phyloP scores from a whole-genome alignment of 495 filamentous ascomycete genomes.

The Penicillium roqueforti region DNA sequence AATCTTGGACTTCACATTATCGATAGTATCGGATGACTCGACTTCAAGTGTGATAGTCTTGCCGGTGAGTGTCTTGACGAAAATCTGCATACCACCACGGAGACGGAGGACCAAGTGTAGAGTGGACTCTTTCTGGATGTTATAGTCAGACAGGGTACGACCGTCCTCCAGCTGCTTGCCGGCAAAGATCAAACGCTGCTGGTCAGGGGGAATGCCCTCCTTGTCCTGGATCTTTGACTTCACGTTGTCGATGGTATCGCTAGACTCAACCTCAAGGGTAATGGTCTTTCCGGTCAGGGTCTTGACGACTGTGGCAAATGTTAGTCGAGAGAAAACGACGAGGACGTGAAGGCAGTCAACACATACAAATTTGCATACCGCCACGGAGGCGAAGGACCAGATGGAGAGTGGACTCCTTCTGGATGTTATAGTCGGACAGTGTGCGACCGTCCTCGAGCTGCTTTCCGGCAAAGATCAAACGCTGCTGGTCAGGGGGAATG shows the following conservation, averaged over 20 bases:
- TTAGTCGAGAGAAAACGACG: constrained; percentile 19
- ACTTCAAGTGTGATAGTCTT: constrained; percentile 72
- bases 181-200: constrained; percentile 71
- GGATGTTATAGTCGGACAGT: constrained; percentile 96
- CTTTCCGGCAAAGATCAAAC: constrained; percentile 97
- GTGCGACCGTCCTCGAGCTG: constrained; percentile 97
- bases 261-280: constrained; percentile 95
- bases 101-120: constrained; percentile 68
- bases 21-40: constrained; percentile 85
- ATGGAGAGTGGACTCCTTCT: constrained; percentile 96
- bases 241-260: constrained; percentile 95
- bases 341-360: not conserved
- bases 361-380: constrained; percentile 96
- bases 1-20: constrained; percentile 98
- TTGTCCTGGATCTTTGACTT: constrained; percentile 78
- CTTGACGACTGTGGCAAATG: constrained; percentile 60
- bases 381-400: constrained; percentile 95
- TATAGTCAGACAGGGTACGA: constrained; percentile 68
- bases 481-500: constrained; percentile 96
- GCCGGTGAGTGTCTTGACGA: constrained; percentile 68
- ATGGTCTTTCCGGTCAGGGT: constrained; percentile 97
- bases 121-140: constrained; percentile 70
- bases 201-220: constrained; percentile 73
- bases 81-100: constrained; percentile 72
- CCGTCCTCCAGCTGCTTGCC: constrained; percentile 71